Percentiles rank a stretch among this genome's conserved stretches.
These are phyloP conservation scores for Favolaschia claudopus DNA, from an alignment of 768 basidiomycete genomes.

Conservation along the genomic window DNA sequence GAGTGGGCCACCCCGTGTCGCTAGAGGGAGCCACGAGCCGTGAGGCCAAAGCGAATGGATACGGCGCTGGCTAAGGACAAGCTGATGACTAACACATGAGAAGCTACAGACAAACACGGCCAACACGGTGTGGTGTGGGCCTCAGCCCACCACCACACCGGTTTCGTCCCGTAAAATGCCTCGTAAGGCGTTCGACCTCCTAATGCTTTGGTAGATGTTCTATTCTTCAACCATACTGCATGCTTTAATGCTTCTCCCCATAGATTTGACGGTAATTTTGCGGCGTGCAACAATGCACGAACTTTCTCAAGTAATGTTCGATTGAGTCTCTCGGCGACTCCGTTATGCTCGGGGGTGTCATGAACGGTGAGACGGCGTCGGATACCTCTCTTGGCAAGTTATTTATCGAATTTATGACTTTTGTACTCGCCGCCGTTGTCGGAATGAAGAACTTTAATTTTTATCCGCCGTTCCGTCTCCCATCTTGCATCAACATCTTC, in stretches of 20 bases:
- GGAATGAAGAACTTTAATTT: conserved; percentile 35
- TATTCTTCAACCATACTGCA: conserved; percentile 35
- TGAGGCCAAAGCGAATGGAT: too few relatives aligned
- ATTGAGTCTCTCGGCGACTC: conserved; percentile 45
- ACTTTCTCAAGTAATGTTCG: conserved; percentile 36
- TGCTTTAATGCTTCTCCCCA: conserved; percentile 41
- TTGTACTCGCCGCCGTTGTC: conserved; percentile 40
- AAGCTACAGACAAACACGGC: too few relatives aligned
- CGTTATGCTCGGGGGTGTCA: conserved; percentile 42
- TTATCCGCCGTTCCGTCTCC: conserved; percentile 31
- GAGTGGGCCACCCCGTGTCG: too few relatives aligned
- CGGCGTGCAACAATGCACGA: conserved; percentile 36
- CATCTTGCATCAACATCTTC: conserved; percentile 32
- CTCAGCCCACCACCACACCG: too few relatives aligned
- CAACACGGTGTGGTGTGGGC: too few relatives aligned
- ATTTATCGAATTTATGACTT: conserved; percentile 24
- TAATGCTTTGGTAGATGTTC: conserved; percentile 28
- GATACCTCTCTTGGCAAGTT: conserved; percentile 27
- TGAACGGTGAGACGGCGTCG: conserved; percentile 28
- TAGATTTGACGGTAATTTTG: conserved; percentile 35
- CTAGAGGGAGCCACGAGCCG: too few relatives aligned
- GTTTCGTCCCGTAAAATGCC: conserved; percentile 25
- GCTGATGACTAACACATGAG: too few relatives aligned
- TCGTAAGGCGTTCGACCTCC: conserved; percentile 29
- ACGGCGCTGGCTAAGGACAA: too few relatives aligned